Evolutionary conservation across 345 rosid genomes (phyloP), one percentile per base, ranked within the genome.

Genomic region (Citrus cavaleriei): DNA sequence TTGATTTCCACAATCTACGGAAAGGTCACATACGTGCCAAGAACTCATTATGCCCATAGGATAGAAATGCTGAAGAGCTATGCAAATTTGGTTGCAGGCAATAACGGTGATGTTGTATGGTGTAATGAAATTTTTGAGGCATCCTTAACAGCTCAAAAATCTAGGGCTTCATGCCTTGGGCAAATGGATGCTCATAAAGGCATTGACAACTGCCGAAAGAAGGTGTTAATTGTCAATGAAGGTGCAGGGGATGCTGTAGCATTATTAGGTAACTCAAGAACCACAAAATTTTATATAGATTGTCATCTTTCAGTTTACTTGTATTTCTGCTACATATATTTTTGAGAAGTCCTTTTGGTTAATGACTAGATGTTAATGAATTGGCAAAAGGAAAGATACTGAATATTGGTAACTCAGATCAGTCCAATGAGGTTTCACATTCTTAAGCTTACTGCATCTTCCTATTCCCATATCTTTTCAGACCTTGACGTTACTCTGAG

Each of bases 161-260:
- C 49, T 54, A 60, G 74, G 34, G 9, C 72, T 83, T 63, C 77
- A 65, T 76, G 82, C 63, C 67, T 21, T 79, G 76, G 68, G 62
- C 79, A 72, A 84, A 75, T 60, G 55, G 76, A 82, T 73, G 67
- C 62, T 59, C 40, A 57, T 78, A 70, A 21, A 16, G 75, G 61
- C 37, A 62, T 68, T 3, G 58, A 72, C 46, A 71, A 73, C 73
- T 62, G 72, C 77, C 51, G 65, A 63, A 87, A 82, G 79, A 95
- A 89, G 87, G 93, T 95, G 75, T 51, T 83, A 55, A 84, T 95
- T 58, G 82, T 95, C 46, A 95, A 91, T 83, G 99, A 95, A 91
- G 99, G 98, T 38, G 94, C 97, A 3, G 93, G 93, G 64, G 95
- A 90, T 83, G 85, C 86, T 73, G 83, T 89, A 60, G 98, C 97